Conservation (phyloP, 148 eudicot genomes). For the Camellia sinensis region DNA sequence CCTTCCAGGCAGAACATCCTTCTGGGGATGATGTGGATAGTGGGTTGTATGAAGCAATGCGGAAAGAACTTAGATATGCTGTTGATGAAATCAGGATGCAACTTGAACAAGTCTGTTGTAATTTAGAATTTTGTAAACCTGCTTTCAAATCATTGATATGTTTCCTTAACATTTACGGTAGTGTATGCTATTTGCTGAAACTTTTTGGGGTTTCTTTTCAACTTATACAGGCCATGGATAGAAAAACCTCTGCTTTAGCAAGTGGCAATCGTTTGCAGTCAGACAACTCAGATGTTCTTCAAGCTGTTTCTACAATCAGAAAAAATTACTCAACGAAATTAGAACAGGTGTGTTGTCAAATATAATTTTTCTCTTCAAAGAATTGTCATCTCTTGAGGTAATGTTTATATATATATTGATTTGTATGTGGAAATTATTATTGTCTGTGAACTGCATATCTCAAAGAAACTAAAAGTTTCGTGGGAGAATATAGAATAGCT, state of each 20-base stretch:
- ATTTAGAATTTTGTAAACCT: neutral
- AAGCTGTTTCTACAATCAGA: slow-evolving; percentile 41
- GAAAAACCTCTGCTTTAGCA: slow-evolving; percentile 27
- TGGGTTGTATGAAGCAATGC: slow-evolving; percentile 49
- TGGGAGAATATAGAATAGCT: neutral
- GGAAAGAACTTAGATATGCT: slow-evolving; percentile 57
- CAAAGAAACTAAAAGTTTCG: neutral
- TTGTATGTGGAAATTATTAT: slow-evolving; percentile 6
- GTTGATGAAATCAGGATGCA: slow-evolving; percentile 62
- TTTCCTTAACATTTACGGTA: neutral
- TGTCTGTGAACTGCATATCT: neutral
- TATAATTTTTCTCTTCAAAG: neutral
- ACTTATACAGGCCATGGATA: slow-evolving; percentile 43
- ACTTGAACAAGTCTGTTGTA: slow-evolving; percentile 39
- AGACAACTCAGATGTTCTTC: slow-evolving; percentile 37
- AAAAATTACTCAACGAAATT: slow-evolving; percentile 53
- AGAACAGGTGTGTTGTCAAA: slow-evolving; percentile 49
- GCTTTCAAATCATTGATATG: neutral
- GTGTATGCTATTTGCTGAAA: slow-evolving; percentile 12
- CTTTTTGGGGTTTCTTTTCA: neutral
- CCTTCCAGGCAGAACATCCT: slow-evolving; percentile 43
- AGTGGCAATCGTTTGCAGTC: slow-evolving; percentile 28
- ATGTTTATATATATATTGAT: neutral
- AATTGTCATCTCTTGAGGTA: neutral
- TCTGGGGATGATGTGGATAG: slow-evolving; percentile 33